A percentile compares a stretch with the other conserved stretches of the same genome.
These are phyloP conservation scores for Sordariomycetes sp. DNA, from an alignment of 2,329 filamentous ascomycete species.

Conservation along the genomic window DNA sequence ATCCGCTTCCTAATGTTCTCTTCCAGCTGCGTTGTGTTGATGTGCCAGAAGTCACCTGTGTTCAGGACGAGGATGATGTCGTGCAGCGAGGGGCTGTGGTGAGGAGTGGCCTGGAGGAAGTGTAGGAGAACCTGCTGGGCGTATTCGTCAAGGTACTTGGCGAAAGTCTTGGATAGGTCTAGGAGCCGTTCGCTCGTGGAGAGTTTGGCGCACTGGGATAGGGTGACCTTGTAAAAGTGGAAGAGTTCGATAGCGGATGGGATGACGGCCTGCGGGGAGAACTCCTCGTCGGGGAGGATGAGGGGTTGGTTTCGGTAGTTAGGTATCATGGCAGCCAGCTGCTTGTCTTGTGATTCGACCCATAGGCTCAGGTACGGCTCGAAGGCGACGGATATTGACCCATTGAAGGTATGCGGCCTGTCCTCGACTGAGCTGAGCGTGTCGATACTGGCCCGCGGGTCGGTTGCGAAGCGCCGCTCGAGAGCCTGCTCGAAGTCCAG, in stretches of 20 bases:
- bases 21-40: constrained; percentile 83
- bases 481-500: constrained; percentile 91
- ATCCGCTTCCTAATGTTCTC: constrained; percentile 89
- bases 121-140: constrained; percentile 81
- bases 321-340: constrained; percentile 71
- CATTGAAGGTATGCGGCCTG: constrained; percentile 64
- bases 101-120: constrained; percentile 46
- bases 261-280: constrained; percentile 79
- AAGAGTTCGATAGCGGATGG: constrained; percentile 92
- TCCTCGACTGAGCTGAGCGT: constrained; percentile 73
- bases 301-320: constrained; percentile 77
- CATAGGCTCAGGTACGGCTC: constrained; percentile 94
- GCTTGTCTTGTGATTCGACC: constrained; percentile 92
- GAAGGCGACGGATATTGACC: constrained; percentile 90
- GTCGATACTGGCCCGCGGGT: constrained; percentile 72
- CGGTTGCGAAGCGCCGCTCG: constrained; percentile 67
- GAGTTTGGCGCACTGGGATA: constrained; percentile 91
- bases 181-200: constrained; percentile 81
- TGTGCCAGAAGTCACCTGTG: constrained; percentile 94
- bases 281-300: constrained; percentile 76
- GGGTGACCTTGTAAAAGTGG: constrained; percentile 85
- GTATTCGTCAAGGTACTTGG: constrained; percentile 90
- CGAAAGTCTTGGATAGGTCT: constrained; percentile 73
- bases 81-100: constrained; percentile 42
- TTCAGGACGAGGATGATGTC: constrained; percentile 82